Evolutionary conservation across 257 asterid species (phyloP), one percentile per base, ranked within the genome.

Genomic region (Fraxinus pennsylvanica): DNA sequence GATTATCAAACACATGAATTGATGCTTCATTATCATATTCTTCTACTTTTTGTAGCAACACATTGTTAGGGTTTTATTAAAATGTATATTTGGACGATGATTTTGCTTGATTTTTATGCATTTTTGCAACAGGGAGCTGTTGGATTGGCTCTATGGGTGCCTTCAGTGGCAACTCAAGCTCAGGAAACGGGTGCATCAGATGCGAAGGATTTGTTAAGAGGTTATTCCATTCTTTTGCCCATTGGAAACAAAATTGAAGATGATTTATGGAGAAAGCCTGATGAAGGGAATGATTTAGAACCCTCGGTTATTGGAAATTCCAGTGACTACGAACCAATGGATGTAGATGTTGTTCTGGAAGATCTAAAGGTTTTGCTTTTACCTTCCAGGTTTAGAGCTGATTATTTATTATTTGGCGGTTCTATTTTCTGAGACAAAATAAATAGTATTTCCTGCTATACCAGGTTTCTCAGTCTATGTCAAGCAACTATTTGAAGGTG

Each of bases 61-160:
- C 21, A 52, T 52, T 47, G 41, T 54, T 63, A 36, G 25, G 14
- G 25, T 61, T 61, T 61, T 19, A 2, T 61, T 36, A 19, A 59
- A 6, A 35, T 5, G 39, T 59, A 12, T 59, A 29, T 59, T 59
- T 15, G 22, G 13, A 59, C 1, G 61, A 21, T 72, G 33, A 80
- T 59, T 21, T 79, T 17, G n/a, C 17, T 39, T 72, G 66, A 78
- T 33, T 36, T 32, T 45, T 82, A 15, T 25, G 15, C 32, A 47
- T 61, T 75, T 39, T 81, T 76, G 81, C 78, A 76, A 77, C 88
- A 96, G 99, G 98, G 99, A 70, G 99, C 99, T 6, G 99, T 96
- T 89, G 99, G 99, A 81, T 87, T 96, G 82, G 98, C 99, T 57
- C 93, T 96, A 82, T 96, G 99, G 98, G 99, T 93, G 84, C 99